Conservation (phyloP, 108 stramenopile genomes). For the Epithemia pelagica region DNA sequence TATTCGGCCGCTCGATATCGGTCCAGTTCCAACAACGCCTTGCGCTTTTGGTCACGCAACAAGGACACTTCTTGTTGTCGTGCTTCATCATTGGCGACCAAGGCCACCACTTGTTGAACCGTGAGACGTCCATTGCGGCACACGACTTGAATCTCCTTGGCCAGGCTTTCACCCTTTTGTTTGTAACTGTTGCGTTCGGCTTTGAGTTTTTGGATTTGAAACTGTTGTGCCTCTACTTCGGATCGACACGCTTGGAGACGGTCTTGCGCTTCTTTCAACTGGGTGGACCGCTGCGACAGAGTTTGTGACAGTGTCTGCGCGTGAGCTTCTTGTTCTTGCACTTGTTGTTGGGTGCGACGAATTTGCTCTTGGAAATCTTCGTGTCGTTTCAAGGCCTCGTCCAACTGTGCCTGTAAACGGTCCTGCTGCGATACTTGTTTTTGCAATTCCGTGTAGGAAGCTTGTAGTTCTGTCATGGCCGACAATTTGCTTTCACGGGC, state of each 20-base stretch:
- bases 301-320: slow-evolving; percentile 21
- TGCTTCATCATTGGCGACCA: slow-evolving; percentile 38
- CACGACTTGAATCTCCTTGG: slow-evolving; percentile 57
- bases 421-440: slow-evolving; percentile 27
- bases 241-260: slow-evolving; percentile 6
- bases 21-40: slow-evolving; percentile 42
- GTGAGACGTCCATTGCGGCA: slow-evolving; percentile 30
- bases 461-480: slow-evolving; percentile 41
- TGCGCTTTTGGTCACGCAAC: slow-evolving; percentile 46
- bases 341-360: slow-evolving; percentile 22
- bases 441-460: slow-evolving; percentile 19
- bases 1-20: slow-evolving; percentile 23
- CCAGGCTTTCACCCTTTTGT: slow-evolving; percentile 62
- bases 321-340: slow-evolving; percentile 35
- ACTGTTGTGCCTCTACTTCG: slow-evolving; percentile 31
- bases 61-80: slow-evolving; percentile 40
- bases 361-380: slow-evolving; percentile 16
- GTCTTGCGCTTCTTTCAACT: background rate
- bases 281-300: background rate
- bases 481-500: slow-evolving; percentile 60
- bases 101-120: slow-evolving; percentile 37
- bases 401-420: slow-evolving; percentile 16
- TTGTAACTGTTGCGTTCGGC: slow-evolving; percentile 66
- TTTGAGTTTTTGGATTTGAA: slow-evolving; percentile 51
- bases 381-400: slow-evolving; percentile 15